Evolutionary conservation across 2,329 filamentous ascomycete genomes (phyloP).

Genomic region (Thelonectria blattea): DNA sequence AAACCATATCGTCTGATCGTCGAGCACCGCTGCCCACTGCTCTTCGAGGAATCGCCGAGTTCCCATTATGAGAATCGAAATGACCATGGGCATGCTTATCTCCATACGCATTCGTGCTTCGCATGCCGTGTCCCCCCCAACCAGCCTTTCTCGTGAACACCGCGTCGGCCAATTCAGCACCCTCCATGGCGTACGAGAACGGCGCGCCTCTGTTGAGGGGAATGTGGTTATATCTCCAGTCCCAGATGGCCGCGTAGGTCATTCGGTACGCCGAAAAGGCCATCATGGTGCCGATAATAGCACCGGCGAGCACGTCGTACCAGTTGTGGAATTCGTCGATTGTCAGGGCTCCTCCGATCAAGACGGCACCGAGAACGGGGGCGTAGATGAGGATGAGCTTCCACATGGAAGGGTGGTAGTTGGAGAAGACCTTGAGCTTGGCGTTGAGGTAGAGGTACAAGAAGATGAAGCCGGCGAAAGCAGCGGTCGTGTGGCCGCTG

Average conservation of each 20-base stretch:
- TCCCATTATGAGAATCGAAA: background rate
- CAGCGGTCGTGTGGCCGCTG: slow-evolving; percentile 75
- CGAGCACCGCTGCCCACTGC: slow-evolving; percentile 20
- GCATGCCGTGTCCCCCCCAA: slow-evolving; percentile 53
- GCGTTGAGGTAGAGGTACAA: slow-evolving; percentile 77
- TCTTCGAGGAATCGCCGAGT: slow-evolving; percentile 22
- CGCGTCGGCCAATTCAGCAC: slow-evolving; percentile 57
- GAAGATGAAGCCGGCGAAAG: slow-evolving; percentile 74
- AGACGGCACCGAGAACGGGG: slow-evolving; percentile 69
- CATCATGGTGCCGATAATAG: slow-evolving; percentile 67
- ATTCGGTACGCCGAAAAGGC: slow-evolving; percentile 71
- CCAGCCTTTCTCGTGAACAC: slow-evolving; percentile 65
- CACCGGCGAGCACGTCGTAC: slow-evolving; percentile 75
- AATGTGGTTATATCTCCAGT: slow-evolving; percentile 70
- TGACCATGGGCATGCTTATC: slow-evolving; percentile 8
- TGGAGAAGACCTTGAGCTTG: slow-evolving; percentile 76
- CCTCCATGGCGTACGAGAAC: slow-evolving; percentile 56
- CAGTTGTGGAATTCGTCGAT: slow-evolving; percentile 79
- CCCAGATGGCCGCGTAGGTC: slow-evolving; percentile 71
- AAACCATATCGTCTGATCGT: slow-evolving; percentile 26
- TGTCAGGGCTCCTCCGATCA: slow-evolving; percentile 73
- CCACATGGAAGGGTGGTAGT: slow-evolving; percentile 77
- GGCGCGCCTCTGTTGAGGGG: slow-evolving; percentile 64
- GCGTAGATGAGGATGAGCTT: slow-evolving; percentile 70
- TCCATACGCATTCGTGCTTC: slow-evolving; percentile 9